Evolutionary conservation across 495 filamentous ascomycete species (phyloP).

Genomic region (Diplogelasinospora grovesii): DNA sequence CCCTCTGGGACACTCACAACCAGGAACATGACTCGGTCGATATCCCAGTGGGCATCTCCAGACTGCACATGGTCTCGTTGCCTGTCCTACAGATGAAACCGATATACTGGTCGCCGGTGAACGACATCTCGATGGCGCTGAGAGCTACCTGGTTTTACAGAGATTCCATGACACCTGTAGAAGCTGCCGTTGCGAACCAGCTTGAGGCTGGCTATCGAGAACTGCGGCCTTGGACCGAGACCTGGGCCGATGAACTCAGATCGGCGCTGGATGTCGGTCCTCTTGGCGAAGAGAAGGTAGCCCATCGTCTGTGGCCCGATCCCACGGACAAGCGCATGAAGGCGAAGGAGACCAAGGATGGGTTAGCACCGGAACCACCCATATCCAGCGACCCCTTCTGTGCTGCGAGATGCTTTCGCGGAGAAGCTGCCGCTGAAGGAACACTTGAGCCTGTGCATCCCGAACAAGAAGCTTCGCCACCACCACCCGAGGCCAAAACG

Average conservation of each 20-base stretch:
- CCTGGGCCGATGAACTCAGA: conserved; percentile 87
- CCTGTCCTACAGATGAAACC: conserved; percentile 74
- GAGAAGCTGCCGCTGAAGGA: conserved; percentile 50
- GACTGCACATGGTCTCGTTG: conserved; percentile 57
- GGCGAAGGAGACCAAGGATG: conserved; percentile 23
- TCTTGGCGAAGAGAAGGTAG: conserved; percentile 83
- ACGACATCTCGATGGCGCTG: conserved; percentile 76
- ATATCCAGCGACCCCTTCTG: conserved; percentile 49
- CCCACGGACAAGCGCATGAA: conserved; percentile 35
- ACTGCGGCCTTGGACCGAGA: conserved; percentile 82
- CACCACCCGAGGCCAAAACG: conserved; percentile 29
- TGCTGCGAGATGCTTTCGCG: conserved; percentile 47
- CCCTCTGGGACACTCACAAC: not conserved
- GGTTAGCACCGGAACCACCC: conserved; percentile 32
- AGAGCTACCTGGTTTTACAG: conserved; percentile 94
- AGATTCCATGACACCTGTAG: conserved; percentile 86
- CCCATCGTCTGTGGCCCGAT: conserved; percentile 73
- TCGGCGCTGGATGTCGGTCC: conserved; percentile 88
- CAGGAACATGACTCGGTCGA: conserved; percentile 29
- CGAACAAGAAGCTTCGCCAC: conserved; percentile 27
- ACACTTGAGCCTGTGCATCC: conserved; percentile 34
- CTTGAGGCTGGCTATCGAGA: conserved; percentile 83
- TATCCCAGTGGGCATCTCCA: conserved; percentile 70
- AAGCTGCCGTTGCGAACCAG: conserved; percentile 83
- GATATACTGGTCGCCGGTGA: conserved; percentile 96